A percentile compares a stretch with the other conserved stretches of the same genome.
Evolutionary conservation across 805 yeast genomes (phyloP).

Genomic region (Blastobotrys americana): DNA sequence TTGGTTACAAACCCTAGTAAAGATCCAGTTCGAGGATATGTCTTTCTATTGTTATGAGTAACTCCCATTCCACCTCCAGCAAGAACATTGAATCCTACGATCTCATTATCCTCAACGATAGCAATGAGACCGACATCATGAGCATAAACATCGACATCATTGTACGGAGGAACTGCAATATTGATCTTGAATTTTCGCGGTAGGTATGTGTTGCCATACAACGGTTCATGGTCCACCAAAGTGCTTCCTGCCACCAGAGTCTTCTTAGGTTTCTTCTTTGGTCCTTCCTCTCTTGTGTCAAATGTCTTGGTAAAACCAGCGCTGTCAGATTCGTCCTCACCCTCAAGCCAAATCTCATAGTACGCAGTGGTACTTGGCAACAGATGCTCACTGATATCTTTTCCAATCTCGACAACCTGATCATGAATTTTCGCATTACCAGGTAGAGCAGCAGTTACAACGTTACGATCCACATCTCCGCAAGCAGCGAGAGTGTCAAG

Average conservation of each 20-base stretch:
- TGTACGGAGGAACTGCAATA: constrained; percentile 91
- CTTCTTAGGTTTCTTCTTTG: constrained; percentile 57
- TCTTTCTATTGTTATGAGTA: constrained; percentile 92
- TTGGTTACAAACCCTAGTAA: constrained; percentile 66
- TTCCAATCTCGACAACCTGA: constrained; percentile 60
- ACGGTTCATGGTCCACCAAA: constrained; percentile 72
- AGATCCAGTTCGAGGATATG: constrained; percentile 93
- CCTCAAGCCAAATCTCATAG: constrained; percentile 94
- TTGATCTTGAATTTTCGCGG: constrained; percentile 96
- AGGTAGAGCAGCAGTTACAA: constrained; percentile 87
- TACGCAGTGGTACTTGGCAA: constrained; percentile 91
- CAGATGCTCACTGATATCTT: constrained; percentile 67
- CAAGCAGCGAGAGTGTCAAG: constrained; percentile 96
- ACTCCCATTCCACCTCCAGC: constrained; percentile 99
- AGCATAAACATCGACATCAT: constrained; percentile 94
- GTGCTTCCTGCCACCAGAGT: constrained; percentile 82
- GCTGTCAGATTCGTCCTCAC: constrained; percentile 66
- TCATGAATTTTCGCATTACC: constrained; percentile 72
- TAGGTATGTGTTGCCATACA: constrained; percentile 77
- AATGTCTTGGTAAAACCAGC: constrained; percentile 57
- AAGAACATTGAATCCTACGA: constrained; percentile 78
- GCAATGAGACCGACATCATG: constrained; percentile 92
- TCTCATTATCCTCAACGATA: constrained; percentile 55
- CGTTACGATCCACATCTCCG: constrained; percentile 97
- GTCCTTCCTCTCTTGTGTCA: constrained; percentile 65